Base-by-base conservation (phyloP, 2,329 filamentous ascomycete species). In the Colletotrichum camelliae region DNA sequence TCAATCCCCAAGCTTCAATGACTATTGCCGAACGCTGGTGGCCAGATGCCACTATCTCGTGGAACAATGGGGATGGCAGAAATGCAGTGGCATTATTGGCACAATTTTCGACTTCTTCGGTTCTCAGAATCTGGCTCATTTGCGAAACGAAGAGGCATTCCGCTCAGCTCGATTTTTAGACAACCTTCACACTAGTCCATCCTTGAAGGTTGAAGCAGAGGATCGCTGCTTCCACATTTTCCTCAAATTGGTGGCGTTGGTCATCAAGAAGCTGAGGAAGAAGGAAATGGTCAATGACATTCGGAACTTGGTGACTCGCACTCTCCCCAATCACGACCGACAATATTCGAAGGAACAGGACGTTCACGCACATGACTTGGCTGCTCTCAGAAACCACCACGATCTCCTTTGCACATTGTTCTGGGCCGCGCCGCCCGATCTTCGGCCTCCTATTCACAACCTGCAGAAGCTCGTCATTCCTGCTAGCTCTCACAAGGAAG, bases 51-150 rank as follows among this genome's bases (percentile, higher is more conserved):
- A 93, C 79, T 90, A 90, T 80, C 86, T 94, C 12, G 89, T 93
- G 62, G 85, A 89, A 73, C 89, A 92, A 81, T 94, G 93, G 93
- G 91, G 91, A 5, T 94, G 93, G 93, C 86, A 86, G 48, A 90
- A 86, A 76, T 91, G 89, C 78, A 89, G 88, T 62, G 84, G 87
- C 13, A 87, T 93, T 16, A 85, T 93, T 37, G 91, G 92, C 2
- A 86, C 88, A 2, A 88, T 94, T 4, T 94, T 94, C 77, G 92
- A 94, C 81, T 94, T 93, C 80, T 94, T 94, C 78, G 92, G 91
- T 12, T 89, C 89, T 3, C 90, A 92, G 77, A 88, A 90, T 61
- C 86, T 94, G 13, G 88, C 88, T 4, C 90, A 94, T 81, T 81
- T 94, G 57, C 89, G 91, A 48, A 93, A 94, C 74, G 93, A 94